phyloP scores from a whole-genome alignment of 768 basidiomycete species.

The Wakefieldia striispora region DNA sequence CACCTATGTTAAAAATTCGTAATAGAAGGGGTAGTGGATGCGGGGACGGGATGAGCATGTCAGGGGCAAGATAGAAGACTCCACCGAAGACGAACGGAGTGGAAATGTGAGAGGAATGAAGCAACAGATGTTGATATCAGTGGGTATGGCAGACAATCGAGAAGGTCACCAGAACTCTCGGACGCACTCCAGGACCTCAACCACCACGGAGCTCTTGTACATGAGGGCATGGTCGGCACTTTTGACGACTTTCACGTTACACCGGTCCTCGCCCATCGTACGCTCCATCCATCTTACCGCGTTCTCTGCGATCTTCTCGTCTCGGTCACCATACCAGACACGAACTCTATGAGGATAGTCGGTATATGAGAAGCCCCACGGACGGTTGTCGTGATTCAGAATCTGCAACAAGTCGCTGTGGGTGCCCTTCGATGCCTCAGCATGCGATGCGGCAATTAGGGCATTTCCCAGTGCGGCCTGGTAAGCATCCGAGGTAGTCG shows the following conservation, averaged over 20 bases:
- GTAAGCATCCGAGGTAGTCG: constrained; percentile 29
- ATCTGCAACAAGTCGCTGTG: constrained; percentile 91
- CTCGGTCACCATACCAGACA: constrained; percentile 92
- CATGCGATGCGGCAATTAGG: constrained; percentile 90
- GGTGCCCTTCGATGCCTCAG: constrained; percentile 89
- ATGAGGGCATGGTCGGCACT: constrained; percentile 93
- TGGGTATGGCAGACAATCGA: background rate
- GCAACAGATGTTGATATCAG: constrained; percentile 12
- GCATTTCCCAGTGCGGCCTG: constrained; percentile 85
- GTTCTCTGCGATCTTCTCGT: constrained; percentile 91
- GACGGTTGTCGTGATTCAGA: constrained; percentile 82
- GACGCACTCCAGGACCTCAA: constrained; percentile 77
- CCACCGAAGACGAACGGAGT: constrained; percentile 14
- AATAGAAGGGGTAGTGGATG: constrained; percentile 13
- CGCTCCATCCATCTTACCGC: constrained; percentile 92
- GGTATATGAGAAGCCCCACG: constrained; percentile 88
- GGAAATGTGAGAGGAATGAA: constrained; percentile 16
- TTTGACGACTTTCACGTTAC: constrained; percentile 76
- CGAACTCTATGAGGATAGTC: constrained; percentile 73
- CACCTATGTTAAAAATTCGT: constrained; percentile 20
- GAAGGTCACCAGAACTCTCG: constrained; percentile 50
- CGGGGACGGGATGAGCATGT: constrained; percentile 4
- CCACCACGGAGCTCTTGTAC: constrained; percentile 85
- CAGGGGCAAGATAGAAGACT: constrained; percentile 7
- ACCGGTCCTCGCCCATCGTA: constrained; percentile 71